Evolutionary conservation across 129 eudicot genomes (phyloP).

Genomic region (Arctium minus): DNA sequence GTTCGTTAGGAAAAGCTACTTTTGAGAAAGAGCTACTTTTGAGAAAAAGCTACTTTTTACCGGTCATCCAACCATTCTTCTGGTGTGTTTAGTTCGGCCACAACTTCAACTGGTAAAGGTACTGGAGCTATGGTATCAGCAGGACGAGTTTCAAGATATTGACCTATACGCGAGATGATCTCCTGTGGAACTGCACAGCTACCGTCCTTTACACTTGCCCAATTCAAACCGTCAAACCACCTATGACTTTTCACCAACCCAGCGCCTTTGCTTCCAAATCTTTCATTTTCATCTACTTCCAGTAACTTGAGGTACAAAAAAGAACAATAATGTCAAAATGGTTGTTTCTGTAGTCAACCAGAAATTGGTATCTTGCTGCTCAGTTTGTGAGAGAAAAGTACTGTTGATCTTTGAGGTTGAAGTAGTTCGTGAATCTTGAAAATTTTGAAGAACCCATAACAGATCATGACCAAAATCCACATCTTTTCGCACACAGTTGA

Average conservation of each 20-base stretch:
- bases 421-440: not conserved
- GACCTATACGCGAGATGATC: conserved; percentile 61
- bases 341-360: not conserved
- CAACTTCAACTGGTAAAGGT: conserved; percentile 34
- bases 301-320: conserved; percentile 57
- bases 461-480: not conserved
- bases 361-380: not conserved
- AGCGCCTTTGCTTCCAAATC: conserved; percentile 82
- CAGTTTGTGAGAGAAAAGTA: too few relatives aligned
- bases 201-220: conserved; percentile 53
- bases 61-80: too few relatives aligned
- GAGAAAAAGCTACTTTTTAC: too few relatives aligned
- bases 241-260: conserved; percentile 69
- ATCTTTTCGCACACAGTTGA: not conserved
- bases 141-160: conserved; percentile 50
- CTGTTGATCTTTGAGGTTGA: not conserved
- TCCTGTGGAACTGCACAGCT: conserved; percentile 62
- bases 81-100: too few relatives aligned
- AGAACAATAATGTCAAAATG: conserved; percentile 9
- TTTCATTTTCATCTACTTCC: conserved; percentile 70
- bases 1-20: not conserved
- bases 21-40: too few relatives aligned
- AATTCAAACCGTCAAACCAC: conserved; percentile 71
- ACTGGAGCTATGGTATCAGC: conserved; percentile 37
- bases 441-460: not conserved